phyloP scores from a whole-genome alignment of 2,329 filamentous ascomycete genomes.

The Colletotrichum sp. region DNA sequence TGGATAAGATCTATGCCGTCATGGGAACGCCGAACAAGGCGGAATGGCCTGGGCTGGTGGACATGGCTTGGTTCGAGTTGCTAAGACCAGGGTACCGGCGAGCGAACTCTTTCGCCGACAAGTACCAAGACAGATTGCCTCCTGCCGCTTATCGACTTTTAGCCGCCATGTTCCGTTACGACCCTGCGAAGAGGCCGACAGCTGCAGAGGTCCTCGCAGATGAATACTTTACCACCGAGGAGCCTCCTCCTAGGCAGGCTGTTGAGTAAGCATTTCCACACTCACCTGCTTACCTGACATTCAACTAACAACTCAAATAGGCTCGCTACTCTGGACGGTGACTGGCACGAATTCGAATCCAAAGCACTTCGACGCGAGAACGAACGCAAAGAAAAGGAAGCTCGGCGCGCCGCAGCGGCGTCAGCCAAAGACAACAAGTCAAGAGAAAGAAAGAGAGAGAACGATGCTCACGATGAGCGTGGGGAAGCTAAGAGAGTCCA shows the following conservation, averaged over 20 bases:
- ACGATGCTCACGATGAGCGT: conserved; percentile 32
- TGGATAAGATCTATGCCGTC: conserved; percentile 95
- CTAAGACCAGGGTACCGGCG: conserved; percentile 78
- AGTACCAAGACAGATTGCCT: conserved; percentile 78
- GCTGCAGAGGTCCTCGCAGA: conserved; percentile 86
- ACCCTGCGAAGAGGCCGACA: conserved; percentile 81
- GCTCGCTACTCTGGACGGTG: conserved; percentile 81
- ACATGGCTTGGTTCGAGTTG: conserved; percentile 97
- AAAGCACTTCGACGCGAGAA: conserved; percentile 93
- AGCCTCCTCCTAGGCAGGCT: conserved; percentile 77
- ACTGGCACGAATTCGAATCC: conserved; percentile 99
- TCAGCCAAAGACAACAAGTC: conserved; percentile 37
- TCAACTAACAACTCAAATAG: conserved; percentile 48
- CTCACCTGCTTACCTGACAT: not conserved
- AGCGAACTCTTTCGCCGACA: conserved; percentile 78
- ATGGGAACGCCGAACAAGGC: conserved; percentile 84
- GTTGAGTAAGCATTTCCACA: conserved; percentile 68
- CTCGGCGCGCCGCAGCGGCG: conserved; percentile 38
- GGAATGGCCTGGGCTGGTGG: conserved; percentile 88
- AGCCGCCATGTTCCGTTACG: conserved; percentile 84
- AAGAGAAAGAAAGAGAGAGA: conserved; percentile 44
- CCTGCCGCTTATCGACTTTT: conserved; percentile 84
- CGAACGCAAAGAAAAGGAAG: conserved; percentile 66
- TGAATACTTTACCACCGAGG: conserved; percentile 84
- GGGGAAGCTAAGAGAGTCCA: conserved; percentile 34